phyloP scores from a whole-genome alignment of 1,284 basidiomycete genomes.

The Microbotryomycetes sp. region DNA sequence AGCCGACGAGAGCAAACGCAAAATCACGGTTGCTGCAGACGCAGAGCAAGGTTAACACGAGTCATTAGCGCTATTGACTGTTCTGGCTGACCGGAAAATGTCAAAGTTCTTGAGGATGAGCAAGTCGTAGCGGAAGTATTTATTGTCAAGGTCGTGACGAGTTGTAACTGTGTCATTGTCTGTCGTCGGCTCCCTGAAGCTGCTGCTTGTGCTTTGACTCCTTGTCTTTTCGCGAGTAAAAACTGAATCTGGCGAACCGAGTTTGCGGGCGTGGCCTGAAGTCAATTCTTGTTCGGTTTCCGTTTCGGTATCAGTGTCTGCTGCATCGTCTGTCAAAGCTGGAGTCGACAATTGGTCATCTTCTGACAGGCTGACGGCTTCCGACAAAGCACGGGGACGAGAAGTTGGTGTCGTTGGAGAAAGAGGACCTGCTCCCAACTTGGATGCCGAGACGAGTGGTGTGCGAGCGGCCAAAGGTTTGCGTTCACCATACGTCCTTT shows the following conservation, averaged over 20 bases:
- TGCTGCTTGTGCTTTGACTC: neutral
- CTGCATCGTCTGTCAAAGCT: slow-evolving; percentile 60
- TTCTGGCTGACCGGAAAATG: slow-evolving; percentile 61
- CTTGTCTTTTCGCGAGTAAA: neutral
- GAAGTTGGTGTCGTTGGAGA: neutral
- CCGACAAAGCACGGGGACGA: neutral
- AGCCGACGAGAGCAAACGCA: slow-evolving; percentile 48
- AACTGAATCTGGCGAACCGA: slow-evolving; percentile 5
- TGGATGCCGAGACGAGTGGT: neutral
- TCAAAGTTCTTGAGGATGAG: slow-evolving; percentile 79
- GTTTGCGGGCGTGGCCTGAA: slow-evolving; percentile 5
- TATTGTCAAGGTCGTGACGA: slow-evolving; percentile 82
- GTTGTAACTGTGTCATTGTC: slow-evolving; percentile 46
- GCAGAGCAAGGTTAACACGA: neutral
- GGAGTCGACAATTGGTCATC: slow-evolving; percentile 51
- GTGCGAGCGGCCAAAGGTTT: slow-evolving; percentile 72
- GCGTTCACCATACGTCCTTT: slow-evolving; percentile 73
- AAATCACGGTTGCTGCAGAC: slow-evolving; percentile 56
- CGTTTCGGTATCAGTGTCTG: slow-evolving; percentile 59
- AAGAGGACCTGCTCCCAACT: neutral
- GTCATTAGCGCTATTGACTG: slow-evolving; percentile 6
- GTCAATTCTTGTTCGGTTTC: slow-evolving; percentile 46
- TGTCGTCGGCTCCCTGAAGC: slow-evolving; percentile 11
- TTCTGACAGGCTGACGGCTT: neutral
- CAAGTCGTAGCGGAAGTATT: slow-evolving; percentile 83